Base-by-base conservation (phyloP, 257 asterid species). In the Leonotis leonurus region DNA sequence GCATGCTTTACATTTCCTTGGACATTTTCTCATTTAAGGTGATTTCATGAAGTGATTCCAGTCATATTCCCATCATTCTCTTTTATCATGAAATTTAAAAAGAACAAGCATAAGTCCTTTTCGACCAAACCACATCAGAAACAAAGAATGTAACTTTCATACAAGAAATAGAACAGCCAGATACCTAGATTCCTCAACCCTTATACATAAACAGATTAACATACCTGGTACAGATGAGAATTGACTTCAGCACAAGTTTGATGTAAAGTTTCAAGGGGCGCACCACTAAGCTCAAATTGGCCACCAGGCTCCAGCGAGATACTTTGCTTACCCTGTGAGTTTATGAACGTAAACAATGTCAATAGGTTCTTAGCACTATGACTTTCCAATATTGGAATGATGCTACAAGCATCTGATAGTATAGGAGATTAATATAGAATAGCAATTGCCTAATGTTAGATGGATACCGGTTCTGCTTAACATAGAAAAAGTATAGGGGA, bases 201-300 rank as follows among this genome's bases (percentile, higher is more conserved):
- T 43, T 63, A 33, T 56, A 22, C 60, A 52, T 52, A 41, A 40
- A 77, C 82, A 85, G 30, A 53, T 48, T 46, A 25, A 54, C 75
- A 17, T 50, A 71, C 84, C 78, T 92, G 97, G 80, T 89, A 92
- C 73, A 92, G 97, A 78, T 92, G 99, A 49, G 99, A 89, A 83
- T 92, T 92, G 68, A 89, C 96, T 80, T 92, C 99, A 43, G 99
- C 99, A 61, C 96, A 91, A 57, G 98, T 91, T 74, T 89, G 99
- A 78, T 92, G 99, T 58, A 89, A 78, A 39, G 99, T 92, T 79
- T 89, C 95, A 73, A 92, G 77, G 60, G 99, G 99, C 41, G 99
- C 99, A 57, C 99, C 99, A 64, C 99, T 92, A 20, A 92, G 95
- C 81, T 92, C 99, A 75, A 92, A 89, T 55, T 92, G 99, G 62